These are phyloP conservation scores for Rhodotorula kratochvilovae DNA, from an alignment of 768 basidiomycete species.

Conservation along the genomic window DNA sequence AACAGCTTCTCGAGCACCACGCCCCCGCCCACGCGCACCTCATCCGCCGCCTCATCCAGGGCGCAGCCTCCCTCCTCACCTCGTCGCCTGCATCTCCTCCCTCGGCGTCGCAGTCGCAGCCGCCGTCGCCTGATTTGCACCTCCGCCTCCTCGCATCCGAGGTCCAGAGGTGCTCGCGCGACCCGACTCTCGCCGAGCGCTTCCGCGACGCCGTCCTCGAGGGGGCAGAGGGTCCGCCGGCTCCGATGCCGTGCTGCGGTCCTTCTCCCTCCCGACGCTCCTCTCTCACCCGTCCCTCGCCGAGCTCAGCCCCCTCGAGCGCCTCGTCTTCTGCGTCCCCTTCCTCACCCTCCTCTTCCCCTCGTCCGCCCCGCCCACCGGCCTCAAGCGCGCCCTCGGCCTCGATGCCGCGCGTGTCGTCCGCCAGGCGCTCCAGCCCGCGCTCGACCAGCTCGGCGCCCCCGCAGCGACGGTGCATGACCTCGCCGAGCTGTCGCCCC, in stretches of 20 bases:
- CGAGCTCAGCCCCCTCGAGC: slow-evolving; percentile 82
- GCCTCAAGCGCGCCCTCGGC: slow-evolving; percentile 65
- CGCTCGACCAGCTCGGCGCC: slow-evolving; percentile 76
- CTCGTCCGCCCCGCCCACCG: slow-evolving; percentile 54
- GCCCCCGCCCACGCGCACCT: slow-evolving; percentile 96
- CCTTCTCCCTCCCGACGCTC: slow-evolving; percentile 78
- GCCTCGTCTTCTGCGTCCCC: slow-evolving; percentile 65
- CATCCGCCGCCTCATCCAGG: slow-evolving; percentile 88
- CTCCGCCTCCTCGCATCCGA: slow-evolving; percentile 83
- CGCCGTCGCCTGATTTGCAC: slow-evolving; percentile 63
- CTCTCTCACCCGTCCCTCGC: slow-evolving; percentile 59
- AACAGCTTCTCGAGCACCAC: slow-evolving; percentile 90
- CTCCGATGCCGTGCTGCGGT: slow-evolving; percentile 74
- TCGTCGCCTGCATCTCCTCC: slow-evolving; percentile 58
- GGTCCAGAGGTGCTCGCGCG: slow-evolving; percentile 79
- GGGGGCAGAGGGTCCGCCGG: slow-evolving; percentile 48
- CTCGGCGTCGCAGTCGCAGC: slow-evolving; percentile 48
- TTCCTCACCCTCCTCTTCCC: slow-evolving; percentile 22
- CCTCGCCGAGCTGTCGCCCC: slow-evolving; percentile 71
- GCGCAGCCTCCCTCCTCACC: slow-evolving; percentile 54
- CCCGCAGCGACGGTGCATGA: slow-evolving; percentile 85
- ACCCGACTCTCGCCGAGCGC: slow-evolving; percentile 82
- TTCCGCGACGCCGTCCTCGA: slow-evolving; percentile 86
- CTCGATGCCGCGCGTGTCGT: slow-evolving; percentile 76
- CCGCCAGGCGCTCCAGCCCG: slow-evolving; percentile 72